Evolutionary conservation across 225 moss, liverwort and hornwort species (phyloP).

Genomic region (Physcomitrium patens): DNA sequence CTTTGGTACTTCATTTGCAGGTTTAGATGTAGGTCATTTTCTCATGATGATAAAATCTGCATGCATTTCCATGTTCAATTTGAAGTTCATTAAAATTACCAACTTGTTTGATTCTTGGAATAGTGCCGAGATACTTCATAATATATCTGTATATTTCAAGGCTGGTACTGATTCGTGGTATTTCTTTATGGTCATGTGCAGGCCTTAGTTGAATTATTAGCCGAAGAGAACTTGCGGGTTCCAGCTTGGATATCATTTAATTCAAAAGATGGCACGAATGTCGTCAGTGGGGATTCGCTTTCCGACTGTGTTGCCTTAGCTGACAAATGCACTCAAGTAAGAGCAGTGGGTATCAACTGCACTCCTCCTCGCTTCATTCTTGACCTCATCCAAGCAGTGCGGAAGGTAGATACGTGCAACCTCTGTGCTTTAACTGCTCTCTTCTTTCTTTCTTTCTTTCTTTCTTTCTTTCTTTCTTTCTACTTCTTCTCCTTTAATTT

Average conservation of each 20-base stretch:
- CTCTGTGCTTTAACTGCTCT: too few species aligned
- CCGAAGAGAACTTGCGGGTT: conserved; percentile 70
- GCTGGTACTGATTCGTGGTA: background rate
- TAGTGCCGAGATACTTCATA: too few species aligned
- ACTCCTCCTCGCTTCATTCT: conserved; percentile 88
- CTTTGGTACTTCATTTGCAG: background rate
- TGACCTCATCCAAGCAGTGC: conserved; percentile 69
- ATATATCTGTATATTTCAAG: too few species aligned
- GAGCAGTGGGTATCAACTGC: conserved; percentile 93
- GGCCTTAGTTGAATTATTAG: conserved; percentile 87
- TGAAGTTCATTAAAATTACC: too few species aligned
- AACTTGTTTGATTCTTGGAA: too few species aligned
- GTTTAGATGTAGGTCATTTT: too few species aligned
- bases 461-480: background rate
- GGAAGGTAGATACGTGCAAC: conserved; percentile 50
- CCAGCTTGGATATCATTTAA: conserved; percentile 92
- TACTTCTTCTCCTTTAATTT: too few species aligned
- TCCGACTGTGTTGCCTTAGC: conserved; percentile 71
- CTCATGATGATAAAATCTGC: too few species aligned
- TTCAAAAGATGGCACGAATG: conserved; percentile 88
- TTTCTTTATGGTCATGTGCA: conserved; percentile 38
- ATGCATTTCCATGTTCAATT: too few species aligned
- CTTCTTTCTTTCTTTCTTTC: background rate
- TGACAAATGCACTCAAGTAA: conserved; percentile 70
- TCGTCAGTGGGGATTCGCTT: conserved; percentile 81